phyloP scores from a whole-genome alignment of 495 filamentous ascomycete species.

The Astrothelium subdiscretum region DNA sequence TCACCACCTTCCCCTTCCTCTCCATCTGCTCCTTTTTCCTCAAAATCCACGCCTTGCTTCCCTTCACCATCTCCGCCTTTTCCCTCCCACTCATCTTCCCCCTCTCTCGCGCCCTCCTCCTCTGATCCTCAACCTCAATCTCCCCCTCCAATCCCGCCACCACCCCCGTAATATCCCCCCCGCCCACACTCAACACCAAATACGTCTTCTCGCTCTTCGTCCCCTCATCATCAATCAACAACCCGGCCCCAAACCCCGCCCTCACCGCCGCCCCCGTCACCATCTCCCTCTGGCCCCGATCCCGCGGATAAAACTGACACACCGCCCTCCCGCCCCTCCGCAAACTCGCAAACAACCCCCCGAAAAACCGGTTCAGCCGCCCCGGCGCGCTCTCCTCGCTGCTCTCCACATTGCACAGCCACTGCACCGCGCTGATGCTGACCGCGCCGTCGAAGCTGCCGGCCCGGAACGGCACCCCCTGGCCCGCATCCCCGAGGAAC shows the following conservation, averaged over 20 bases:
- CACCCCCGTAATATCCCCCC: slow-evolving; percentile 50
- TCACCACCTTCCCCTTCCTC: slow-evolving; percentile 86
- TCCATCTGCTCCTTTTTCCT: slow-evolving; percentile 95
- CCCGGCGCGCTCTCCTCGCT: slow-evolving; percentile 68
- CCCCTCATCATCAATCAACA: slow-evolving; percentile 87
- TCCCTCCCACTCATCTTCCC: slow-evolving; percentile 35
- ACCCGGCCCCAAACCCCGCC: slow-evolving; percentile 89
- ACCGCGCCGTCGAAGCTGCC: slow-evolving; percentile 93
- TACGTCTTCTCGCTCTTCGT: slow-evolving; percentile 94
- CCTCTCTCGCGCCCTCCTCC: slow-evolving; percentile 38
- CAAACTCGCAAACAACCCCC: slow-evolving; percentile 76
- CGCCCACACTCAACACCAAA: slow-evolving; percentile 85
- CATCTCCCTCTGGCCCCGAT: slow-evolving; percentile 83
- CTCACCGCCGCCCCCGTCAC: slow-evolving; percentile 78
- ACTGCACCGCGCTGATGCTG: slow-evolving; percentile 88
- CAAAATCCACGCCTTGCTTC: slow-evolving; percentile 81
- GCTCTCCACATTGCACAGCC: slow-evolving; percentile 92
- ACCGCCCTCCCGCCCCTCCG: slow-evolving; percentile 81
- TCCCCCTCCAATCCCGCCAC: slow-evolving; percentile 73
- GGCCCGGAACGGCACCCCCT: slow-evolving; percentile 87
- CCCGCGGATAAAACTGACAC: slow-evolving; percentile 96
- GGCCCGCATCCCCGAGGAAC: slow-evolving; percentile 83
- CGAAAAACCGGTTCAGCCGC: slow-evolving; percentile 74
- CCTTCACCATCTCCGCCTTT: slow-evolving; percentile 52
- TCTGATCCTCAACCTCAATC: slow-evolving; percentile 68